phyloP scores from a whole-genome alignment of 306 rosid species.

The Rubus parviflorus region DNA sequence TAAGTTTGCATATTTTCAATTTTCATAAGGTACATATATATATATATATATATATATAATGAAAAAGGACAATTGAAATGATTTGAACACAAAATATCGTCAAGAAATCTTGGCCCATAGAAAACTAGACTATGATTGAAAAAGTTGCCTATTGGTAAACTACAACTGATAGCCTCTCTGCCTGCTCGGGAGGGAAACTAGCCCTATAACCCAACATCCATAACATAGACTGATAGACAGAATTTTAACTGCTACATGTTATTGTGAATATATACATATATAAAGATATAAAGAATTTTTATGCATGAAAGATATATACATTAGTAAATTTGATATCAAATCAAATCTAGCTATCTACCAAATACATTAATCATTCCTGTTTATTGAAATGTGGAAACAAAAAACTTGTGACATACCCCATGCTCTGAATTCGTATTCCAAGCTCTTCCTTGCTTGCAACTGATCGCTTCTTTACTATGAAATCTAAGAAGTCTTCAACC shows the following conservation, averaged over 20 bases:
- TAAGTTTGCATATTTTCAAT: neutral
- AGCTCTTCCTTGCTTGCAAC: conserved; percentile 65
- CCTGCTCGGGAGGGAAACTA: neutral
- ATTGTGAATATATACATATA: neutral
- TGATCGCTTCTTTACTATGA: conserved; percentile 53
- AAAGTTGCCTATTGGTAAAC: neutral
- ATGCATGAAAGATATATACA: neutral
- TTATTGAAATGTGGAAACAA: conserved; percentile 14
- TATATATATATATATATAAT: neutral
- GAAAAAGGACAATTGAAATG: neutral
- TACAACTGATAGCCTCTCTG: neutral
- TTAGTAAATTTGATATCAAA: too few species aligned
- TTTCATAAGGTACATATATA: neutral
- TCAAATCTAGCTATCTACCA: neutral
- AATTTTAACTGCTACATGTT: neutral
- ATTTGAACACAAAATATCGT: neutral
- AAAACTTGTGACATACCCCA: conserved; percentile 59
- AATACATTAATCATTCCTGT: neutral
- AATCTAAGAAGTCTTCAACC: conserved; percentile 68
- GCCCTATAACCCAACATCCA: neutral
- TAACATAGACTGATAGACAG: neutral
- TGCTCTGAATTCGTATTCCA: conserved; percentile 66
- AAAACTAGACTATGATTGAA: neutral
- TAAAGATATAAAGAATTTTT: neutral
- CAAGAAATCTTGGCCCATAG: neutral